A percentile compares a stretch with the other conserved stretches of the same genome.
phyloP scores from a whole-genome alignment of 495 filamentous ascomycete species.

The Neurospora terricola region DNA sequence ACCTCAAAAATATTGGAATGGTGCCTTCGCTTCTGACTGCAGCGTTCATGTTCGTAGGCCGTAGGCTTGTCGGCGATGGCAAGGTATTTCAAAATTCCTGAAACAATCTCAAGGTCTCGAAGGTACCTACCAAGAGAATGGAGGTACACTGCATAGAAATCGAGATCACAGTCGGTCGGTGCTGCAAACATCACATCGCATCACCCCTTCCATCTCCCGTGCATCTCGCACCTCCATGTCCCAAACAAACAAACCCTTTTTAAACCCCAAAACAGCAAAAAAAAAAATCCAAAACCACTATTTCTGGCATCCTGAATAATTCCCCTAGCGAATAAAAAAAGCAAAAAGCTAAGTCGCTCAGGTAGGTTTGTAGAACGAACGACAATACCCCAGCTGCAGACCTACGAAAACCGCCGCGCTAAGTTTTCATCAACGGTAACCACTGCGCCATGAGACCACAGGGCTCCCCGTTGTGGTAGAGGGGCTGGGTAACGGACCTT shows the following conservation, averaged over 20 bases:
- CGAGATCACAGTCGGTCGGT: not conserved
- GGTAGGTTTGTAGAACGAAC: not conserved
- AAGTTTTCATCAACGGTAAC: not conserved
- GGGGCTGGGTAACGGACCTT: not conserved
- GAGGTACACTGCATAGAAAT: not conserved
- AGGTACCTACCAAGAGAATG: not conserved
- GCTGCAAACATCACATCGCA: not conserved
- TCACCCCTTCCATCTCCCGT: not conserved
- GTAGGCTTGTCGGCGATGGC: too few relatives aligned
- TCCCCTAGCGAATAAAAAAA: accelerated
- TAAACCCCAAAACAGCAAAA: not conserved
- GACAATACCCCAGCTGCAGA: not conserved
- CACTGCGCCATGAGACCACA: not conserved
- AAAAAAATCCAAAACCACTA: not conserved
- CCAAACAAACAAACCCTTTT: not conserved
- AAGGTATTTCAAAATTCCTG: too few relatives aligned
- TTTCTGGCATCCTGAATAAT: not conserved
- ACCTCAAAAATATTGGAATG: not conserved
- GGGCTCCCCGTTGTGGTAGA: not conserved
- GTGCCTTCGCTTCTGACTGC: too few relatives aligned
- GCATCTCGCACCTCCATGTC: not conserved
- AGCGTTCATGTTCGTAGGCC: too few relatives aligned
- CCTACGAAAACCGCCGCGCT: not conserved
- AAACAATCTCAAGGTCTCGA: not conserved
- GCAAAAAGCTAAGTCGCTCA: not conserved